Evolutionary conservation across 768 basidiomycete genomes (phyloP).

Genomic region (Tricholoma terreum): DNA sequence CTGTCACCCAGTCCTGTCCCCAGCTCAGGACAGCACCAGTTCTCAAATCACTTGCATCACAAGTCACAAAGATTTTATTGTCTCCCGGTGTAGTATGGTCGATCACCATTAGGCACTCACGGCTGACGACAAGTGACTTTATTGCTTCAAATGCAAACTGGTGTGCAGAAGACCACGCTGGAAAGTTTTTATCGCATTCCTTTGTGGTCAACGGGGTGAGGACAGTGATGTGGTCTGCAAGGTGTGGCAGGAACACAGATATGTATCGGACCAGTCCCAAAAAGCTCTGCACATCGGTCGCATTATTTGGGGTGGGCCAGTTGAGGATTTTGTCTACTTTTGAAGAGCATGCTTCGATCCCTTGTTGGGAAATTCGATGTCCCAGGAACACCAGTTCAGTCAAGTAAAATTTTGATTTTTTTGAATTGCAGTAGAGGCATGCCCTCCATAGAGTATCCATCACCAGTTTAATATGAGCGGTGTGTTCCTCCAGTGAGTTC

Average conservation of each 20-base stretch:
- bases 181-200: too few relatives aligned
- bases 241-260: constrained; percentile 8
- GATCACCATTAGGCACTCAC: too few relatives aligned
- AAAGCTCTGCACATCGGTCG: constrained; percentile 11
- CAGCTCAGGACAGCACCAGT: not conserved
- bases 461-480: too few relatives aligned
- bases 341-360: constrained; percentile 19
- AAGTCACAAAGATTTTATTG: not conserved
- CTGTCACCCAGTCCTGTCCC: constrained; percentile 11
- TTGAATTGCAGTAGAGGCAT: too few relatives aligned
- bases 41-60: not conserved
- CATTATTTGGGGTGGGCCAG: constrained; percentile 23
- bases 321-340: constrained; percentile 26
- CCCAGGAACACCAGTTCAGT: constrained; percentile 28
- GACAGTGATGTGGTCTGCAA: not conserved
- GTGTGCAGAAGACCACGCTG: too few relatives aligned
- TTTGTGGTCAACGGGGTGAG: not conserved
- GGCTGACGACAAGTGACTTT: not conserved
- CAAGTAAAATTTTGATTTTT: too few relatives aligned
- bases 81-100: too few relatives aligned
- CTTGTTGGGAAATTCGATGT: constrained; percentile 34
- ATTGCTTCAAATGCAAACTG: too few relatives aligned
- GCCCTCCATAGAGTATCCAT: too few relatives aligned
- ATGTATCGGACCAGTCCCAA: constrained; percentile 18
- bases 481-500: too few relatives aligned